Evolutionary conservation across 2,329 filamentous ascomycete genomes (phyloP), one percentile per base, ranked within the genome.

Genomic region (Verticillium longisporum): DNA sequence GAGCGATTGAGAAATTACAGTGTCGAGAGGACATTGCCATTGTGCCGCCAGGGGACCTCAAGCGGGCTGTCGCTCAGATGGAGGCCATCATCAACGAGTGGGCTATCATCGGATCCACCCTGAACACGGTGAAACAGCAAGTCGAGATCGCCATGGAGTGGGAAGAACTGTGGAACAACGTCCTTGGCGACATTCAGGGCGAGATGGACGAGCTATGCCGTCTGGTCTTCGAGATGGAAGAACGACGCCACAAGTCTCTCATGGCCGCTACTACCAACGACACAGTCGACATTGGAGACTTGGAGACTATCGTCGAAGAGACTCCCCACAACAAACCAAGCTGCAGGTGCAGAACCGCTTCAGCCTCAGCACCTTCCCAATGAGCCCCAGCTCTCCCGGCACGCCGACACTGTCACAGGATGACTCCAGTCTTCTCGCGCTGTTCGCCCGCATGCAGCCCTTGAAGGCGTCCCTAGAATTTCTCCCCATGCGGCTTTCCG

Each of bases 101-200:
- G 95, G 82, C 86, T 55, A 87, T 88, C 66, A 94, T 97, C 68
- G 90, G 92, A 68, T 81, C 79, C 53, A 88, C 89, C 1, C 78
- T 99, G 58, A 89, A 89, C 65, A 88, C 78, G 32, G 89, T 97
- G 61, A 96, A 96, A 72, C 85, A 85, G 56, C 94, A 98, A 71
- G 94, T 99, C 18, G 95, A 98, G 74, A 87, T 97, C 62, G 95
- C 95, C 56, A 96, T 98, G 92, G 95, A 99, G 71, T 99, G 94
- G 94, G 93, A 97, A 73, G 93, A 98, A 75, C 81, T 99, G 38
- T 98, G 95, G 94, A 92, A 92, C 68, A 91, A 85, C 65, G 94
- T 98, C 3, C 80, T 99, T 2, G 94, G 93, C 55, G 94, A 98
- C 72, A 97, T 98, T 63, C 91, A 93, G 59, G 87, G 88, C 64